Percentiles rank a stretch among this genome's conserved stretches.
Conservation (phyloP, 2,329 filamentous ascomycete species). For the Penicillium sp. region DNA sequence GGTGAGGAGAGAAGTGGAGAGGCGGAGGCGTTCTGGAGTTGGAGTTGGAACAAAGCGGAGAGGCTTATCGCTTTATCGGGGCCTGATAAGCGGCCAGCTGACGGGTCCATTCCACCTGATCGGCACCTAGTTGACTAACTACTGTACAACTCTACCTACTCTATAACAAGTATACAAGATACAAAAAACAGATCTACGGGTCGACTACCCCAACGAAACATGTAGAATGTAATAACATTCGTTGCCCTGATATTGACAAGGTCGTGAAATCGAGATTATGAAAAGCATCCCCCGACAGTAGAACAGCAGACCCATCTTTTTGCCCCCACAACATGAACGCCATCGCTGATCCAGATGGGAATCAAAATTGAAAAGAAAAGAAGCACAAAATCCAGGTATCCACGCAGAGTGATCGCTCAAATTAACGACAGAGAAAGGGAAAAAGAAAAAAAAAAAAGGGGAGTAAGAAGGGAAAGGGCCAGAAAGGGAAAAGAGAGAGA, state of each 20-base stretch:
- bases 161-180: too few species aligned
- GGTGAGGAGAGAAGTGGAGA: conserved; percentile 1
- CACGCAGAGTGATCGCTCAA: conserved; percentile 10
- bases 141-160: too few species aligned
- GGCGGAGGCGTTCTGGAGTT: not conserved
- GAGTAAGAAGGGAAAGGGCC: conserved; percentile 11
- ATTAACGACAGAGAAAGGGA: not conserved
- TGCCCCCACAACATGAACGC: conserved; percentile 19
- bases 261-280: not conserved
- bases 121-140: too few species aligned
- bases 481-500: not conserved
- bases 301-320: conserved; percentile 16
- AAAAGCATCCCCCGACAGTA: conserved; percentile 3
- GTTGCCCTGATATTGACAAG: conserved; percentile 1
- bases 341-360: conserved; percentile 25
- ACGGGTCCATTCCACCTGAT: conserved; percentile 3
- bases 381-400: not conserved
- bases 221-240: not conserved
- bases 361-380: conserved; percentile 15
- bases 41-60: conserved; percentile 16
- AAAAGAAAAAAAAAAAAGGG: not conserved
- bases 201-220: not conserved
- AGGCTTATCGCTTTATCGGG: conserved; percentile 11
- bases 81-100: conserved; percentile 14
- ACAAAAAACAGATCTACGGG: not conserved